Conservation (phyloP, 768 basidiomycete species). For the Serendipita vermifera region DNA sequence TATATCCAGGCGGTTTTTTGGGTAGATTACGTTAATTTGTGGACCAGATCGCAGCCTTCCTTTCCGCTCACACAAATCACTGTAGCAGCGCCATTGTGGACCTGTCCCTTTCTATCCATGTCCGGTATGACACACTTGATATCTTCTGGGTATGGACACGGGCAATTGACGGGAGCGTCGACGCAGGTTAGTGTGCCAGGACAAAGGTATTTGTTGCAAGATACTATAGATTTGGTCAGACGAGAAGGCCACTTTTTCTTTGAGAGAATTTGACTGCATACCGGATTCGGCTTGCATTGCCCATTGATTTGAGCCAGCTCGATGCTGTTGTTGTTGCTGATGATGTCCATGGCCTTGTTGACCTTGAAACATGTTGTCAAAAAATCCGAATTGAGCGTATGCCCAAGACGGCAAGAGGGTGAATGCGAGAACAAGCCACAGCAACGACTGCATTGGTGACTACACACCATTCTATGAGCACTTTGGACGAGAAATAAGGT, state of each 20-base stretch:
- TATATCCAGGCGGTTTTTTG: background rate
- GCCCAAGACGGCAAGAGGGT: constrained; percentile 25
- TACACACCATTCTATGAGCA: background rate
- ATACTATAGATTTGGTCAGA: constrained; percentile 30
- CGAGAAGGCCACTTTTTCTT: background rate
- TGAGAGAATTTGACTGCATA: constrained; percentile 22
- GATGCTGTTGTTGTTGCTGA: constrained; percentile 44
- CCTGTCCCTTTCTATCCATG: constrained; percentile 19
- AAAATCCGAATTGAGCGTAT: constrained; percentile 64
- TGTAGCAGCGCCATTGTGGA: constrained; percentile 39
- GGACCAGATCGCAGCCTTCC: constrained; percentile 48
- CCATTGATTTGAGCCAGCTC: constrained; percentile 48
- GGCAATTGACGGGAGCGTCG: constrained; percentile 47
- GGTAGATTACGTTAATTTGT: constrained; percentile 28
- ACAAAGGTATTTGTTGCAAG: constrained; percentile 64
- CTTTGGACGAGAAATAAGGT: background rate
- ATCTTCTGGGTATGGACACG: constrained; percentile 65
- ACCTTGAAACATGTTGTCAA: constrained; percentile 61
- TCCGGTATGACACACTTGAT: constrained; percentile 67
- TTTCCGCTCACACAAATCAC: constrained; percentile 58
- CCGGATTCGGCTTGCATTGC: constrained; percentile 51
- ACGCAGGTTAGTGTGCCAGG: constrained; percentile 65
- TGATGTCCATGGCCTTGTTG: constrained; percentile 37
- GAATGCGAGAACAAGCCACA: constrained; percentile 24
- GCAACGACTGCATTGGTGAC: background rate